Evolutionary conservation across 1,284 basidiomycete species (phyloP).

Genomic region (Moesziomyces sp.): DNA sequence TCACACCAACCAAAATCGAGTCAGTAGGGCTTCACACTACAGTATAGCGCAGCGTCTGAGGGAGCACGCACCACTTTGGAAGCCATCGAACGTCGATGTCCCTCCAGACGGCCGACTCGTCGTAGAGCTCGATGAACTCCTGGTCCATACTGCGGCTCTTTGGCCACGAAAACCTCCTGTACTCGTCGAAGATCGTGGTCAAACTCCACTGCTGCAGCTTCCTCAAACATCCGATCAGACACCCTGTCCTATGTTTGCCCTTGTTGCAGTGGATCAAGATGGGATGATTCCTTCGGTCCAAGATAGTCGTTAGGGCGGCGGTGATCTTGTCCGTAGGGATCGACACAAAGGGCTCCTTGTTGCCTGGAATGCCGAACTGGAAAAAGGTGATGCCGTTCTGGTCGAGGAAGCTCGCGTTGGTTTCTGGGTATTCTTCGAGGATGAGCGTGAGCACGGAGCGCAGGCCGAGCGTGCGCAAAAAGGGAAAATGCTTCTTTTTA

Average conservation of each 20-base stretch:
- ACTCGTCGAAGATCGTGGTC: constrained; percentile 73
- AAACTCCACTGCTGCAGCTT: constrained; percentile 72
- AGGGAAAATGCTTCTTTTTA: constrained; percentile 72
- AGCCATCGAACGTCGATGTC: constrained; percentile 34
- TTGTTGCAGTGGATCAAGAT: constrained; percentile 74
- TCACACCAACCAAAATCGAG: too few species aligned
- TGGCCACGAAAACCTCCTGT: constrained; percentile 71
- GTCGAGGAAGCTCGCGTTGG: constrained; percentile 70
- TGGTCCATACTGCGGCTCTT: constrained; percentile 72
- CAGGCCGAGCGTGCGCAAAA: constrained; percentile 71
- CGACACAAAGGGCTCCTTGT: constrained; percentile 70
- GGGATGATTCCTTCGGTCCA: constrained; percentile 73
- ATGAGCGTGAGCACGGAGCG: constrained; percentile 72
- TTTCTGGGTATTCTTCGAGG: constrained; percentile 72
- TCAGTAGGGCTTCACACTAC: not conserved
- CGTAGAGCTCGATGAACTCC: constrained; percentile 72
- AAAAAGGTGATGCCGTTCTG: constrained; percentile 69
- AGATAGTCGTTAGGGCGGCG: constrained; percentile 71
- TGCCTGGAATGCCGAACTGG: constrained; percentile 73
- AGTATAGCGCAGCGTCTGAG: not conserved
- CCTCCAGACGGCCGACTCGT: constrained; percentile 37
- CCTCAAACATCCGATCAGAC: constrained; percentile 72
- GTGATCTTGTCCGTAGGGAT: constrained; percentile 72
- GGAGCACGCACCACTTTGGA: constrained; percentile 29
- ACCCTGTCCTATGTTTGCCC: constrained; percentile 74